Evolutionary conservation across 768 basidiomycete genomes (phyloP), one percentile per base, ranked within the genome.

Genomic region (Hygrophorus russula): DNA sequence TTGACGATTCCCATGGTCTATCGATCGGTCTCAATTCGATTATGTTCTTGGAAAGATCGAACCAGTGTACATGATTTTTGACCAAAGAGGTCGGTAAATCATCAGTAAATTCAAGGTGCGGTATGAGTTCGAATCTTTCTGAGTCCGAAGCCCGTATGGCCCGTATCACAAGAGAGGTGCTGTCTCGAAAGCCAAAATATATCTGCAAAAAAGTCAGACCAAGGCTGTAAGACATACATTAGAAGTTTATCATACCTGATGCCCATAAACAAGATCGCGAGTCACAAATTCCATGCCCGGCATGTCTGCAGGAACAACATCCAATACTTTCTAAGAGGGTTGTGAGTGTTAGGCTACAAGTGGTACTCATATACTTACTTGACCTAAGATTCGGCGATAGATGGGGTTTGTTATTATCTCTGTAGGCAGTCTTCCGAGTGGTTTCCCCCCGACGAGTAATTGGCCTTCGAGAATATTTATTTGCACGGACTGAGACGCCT

Each of bases 381-480:
- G 31, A 24, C 59, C 57, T 34, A 74, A 62, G n/a, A 71, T 44
- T 5, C 58, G 53, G 11, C 35, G 36, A 44, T 69, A 73, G 2
- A 56, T 50, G 1, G 56, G 24, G 49, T 71, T 60, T 0, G 18
- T 37, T 1, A 52, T 33, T 20, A 73, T 66, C 0, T 48, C 45
- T 6, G 33, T 20, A 0, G 71, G 67, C 11, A 74, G 59, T 17
- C 57, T 60, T 13, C 66, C 63, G 7, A 67, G 44, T 1, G 63
- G 58, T 44, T 60, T 60, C 5, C 71, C 71, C 9, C 66, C 52
- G 8, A 75, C 56, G 13, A 72, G 56, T 1, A 75, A 53, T 17
- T 51, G 39, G 10, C 71, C 71, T 13, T 58, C 50, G 2, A 73
- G 46, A 1, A 74, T 28, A 42, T 76, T 64, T 14, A 69, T 53